Base-by-base conservation (phyloP, 345 rosid genomes). In the rapeseed (Brassica napus) region DNA sequence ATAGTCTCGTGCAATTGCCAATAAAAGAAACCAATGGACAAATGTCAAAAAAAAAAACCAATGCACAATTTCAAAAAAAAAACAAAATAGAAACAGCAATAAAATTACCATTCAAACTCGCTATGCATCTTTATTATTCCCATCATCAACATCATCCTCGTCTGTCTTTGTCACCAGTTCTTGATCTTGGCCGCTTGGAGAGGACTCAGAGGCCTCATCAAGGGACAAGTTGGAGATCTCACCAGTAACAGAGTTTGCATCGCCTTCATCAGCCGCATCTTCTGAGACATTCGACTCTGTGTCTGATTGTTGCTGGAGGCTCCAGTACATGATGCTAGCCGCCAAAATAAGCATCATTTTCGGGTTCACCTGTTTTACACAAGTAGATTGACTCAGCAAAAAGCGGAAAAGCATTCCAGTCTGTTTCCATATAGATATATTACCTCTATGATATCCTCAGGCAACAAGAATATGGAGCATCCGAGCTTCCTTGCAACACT, bases 401-500 rank as follows among this genome's bases (percentile, higher is more conserved):
- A 59, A 44, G n/a, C 57, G 0, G 26, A 24, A 59, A 30, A 58
- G 11, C 11, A 59, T 15, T 7, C 11, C 21, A 21, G 3, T 12
- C 3, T 26, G 32, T 24, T 24, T 59, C n/a, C 3, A 24, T 58
- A 24, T 10, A 59, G 61, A 30, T 65, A 34, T 5, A 31, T 58
- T 76, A 94, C 97, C 98, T 92, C 98, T 59, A 92, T 78, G 15
- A 94, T 91, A 84, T 94, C 98, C 85, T 94, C 98, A 24, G 95
- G 98, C 78, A 94, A 85, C 86, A 94, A 79, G 87, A 94, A 94
- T 28, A 94, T 87, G 39, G 95, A 92, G 83, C 98, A 91, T 9
- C 98, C 97, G 1, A 94, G 92, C 88, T 94, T 94, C 71, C 98
- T 73, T 9, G 98, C 98, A 78, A 92, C 97, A 86, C 97, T 94